phyloP scores from a whole-genome alignment of 108 stramenopile species.

The Pelagomonas calceolata region DNA sequence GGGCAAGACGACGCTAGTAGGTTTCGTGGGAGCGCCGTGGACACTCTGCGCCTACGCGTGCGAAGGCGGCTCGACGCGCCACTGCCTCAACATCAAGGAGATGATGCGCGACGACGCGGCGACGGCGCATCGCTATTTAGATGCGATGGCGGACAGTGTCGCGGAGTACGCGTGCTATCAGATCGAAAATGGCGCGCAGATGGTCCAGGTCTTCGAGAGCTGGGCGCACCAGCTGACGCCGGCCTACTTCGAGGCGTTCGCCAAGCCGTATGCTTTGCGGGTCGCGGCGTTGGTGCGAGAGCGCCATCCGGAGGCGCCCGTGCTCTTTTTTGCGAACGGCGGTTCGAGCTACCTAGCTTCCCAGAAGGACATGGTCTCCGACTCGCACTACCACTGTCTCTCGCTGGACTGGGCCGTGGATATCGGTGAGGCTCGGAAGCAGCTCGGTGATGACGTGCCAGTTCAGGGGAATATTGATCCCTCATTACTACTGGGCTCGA shows the following conservation, averaged over 20 bases:
- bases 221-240: conserved; percentile 91
- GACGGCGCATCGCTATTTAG: conserved; percentile 60
- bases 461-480: conserved; percentile 89
- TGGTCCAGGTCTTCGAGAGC: conserved; percentile 94
- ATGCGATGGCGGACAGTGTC: conserved; percentile 75
- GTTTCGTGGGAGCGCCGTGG: conserved; percentile 96
- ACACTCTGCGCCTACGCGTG: conserved; percentile 91
- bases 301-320: conserved; percentile 70
- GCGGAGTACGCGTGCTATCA: conserved; percentile 87
- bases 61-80: conserved; percentile 79
- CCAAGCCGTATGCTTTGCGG: conserved; percentile 52
- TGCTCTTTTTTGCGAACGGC: conserved; percentile 95
- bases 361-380: conserved; percentile 65
- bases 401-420: conserved; percentile 77
- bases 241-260: conserved; percentile 63
- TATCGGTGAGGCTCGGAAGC: conserved; percentile 66
- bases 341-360: conserved; percentile 80
- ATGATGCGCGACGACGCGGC: conserved; percentile 77
- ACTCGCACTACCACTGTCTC: conserved; percentile 62
- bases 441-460: conserved; percentile 61
- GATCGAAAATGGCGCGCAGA: conserved; percentile 90
- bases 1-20: conserved; percentile 84
- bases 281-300: conserved; percentile 1
- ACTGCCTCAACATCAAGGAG: conserved; percentile 67
- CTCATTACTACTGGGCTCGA: conserved; percentile 74